Conservation (phyloP, 805 yeast genomes). For the Torulaspora delbrueckii region DNA sequence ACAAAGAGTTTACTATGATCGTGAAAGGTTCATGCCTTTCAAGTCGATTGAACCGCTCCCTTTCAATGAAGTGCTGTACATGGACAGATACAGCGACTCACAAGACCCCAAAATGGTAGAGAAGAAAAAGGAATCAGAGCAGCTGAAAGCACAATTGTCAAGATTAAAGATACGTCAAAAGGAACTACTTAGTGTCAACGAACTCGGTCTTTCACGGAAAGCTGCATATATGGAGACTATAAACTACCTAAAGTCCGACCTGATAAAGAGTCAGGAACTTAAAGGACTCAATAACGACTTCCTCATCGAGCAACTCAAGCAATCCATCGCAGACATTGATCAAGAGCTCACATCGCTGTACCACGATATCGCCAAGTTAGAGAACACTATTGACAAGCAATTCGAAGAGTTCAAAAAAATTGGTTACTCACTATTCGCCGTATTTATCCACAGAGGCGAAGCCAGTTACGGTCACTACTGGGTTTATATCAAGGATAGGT, state of each 20-base stretch:
- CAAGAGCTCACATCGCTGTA: conserved; percentile 42
- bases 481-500: conserved; percentile 83
- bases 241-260: conserved; percentile 47
- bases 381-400: conserved; percentile 49
- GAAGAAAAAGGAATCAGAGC: conserved; percentile 49
- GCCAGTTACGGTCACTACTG: conserved; percentile 97
- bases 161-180: conserved; percentile 42
- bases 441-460: conserved; percentile 92
- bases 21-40: conserved; percentile 64
- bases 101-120: conserved; percentile 47
- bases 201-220: conserved; percentile 44
- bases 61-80: conserved; percentile 67
- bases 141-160: conserved; percentile 56
- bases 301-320: conserved; percentile 34
- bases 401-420: conserved; percentile 56
- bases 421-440: conserved; percentile 83
- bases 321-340: conserved; percentile 45
- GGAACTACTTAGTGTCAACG: conserved; percentile 43
- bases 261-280: conserved; percentile 42
- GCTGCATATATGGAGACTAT: conserved; percentile 54
- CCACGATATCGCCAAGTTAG: conserved; percentile 41
- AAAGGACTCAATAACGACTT: conserved; percentile 27
- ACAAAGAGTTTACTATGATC: conserved; percentile 88
- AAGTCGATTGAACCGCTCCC: conserved; percentile 81
- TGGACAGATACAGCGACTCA: conserved; percentile 84